These are phyloP conservation scores for Leptosphaerulina australis DNA, from an alignment of 2,329 filamentous ascomycete genomes.

Conservation along the genomic window DNA sequence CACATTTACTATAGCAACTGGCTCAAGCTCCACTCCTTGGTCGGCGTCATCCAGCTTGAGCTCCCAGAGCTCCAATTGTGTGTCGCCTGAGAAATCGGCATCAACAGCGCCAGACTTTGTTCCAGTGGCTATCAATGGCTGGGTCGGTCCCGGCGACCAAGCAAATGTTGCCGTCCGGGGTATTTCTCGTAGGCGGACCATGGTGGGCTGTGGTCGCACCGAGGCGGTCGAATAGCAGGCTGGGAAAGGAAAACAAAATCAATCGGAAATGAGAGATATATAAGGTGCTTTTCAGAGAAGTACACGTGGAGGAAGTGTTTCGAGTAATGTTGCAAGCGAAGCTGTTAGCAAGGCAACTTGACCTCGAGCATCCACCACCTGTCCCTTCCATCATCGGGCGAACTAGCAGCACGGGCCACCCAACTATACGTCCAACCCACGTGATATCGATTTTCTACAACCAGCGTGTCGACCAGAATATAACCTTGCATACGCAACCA, in stretches of 20 bases:
- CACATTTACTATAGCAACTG: constrained; percentile 79
- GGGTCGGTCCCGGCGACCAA: constrained; percentile 83
- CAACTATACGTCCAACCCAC: constrained; percentile 37
- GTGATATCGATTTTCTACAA: constrained; percentile 31
- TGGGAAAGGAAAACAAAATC: constrained; percentile 27
- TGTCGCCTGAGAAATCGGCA: constrained; percentile 97
- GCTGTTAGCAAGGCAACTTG: constrained; percentile 34
- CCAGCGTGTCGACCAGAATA: constrained; percentile 9
- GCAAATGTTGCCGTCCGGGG: constrained; percentile 95
- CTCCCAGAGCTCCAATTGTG: constrained; percentile 95
- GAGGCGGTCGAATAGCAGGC: constrained; percentile 32
- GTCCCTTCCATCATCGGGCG: constrained; percentile 36
- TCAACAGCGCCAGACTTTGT: constrained; percentile 94
- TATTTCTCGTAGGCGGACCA: constrained; percentile 97
- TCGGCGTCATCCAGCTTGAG: constrained; percentile 78
- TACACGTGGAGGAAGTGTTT: constrained; percentile 29
- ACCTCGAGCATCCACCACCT: constrained; percentile 44
- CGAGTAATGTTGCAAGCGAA: constrained; percentile 22
- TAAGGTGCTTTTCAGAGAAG: constrained; percentile 18
- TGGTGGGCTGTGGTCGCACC: constrained; percentile 56
- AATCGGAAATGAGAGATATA: constrained; percentile 17
- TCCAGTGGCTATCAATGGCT: constrained; percentile 87
- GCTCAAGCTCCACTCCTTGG: constrained; percentile 81
- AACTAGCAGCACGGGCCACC: constrained; percentile 33
- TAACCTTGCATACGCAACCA: constrained; percentile 5